Base-by-base conservation (phyloP, 495 filamentous ascomycete species). In the Trypethelium eluteriae region DNA sequence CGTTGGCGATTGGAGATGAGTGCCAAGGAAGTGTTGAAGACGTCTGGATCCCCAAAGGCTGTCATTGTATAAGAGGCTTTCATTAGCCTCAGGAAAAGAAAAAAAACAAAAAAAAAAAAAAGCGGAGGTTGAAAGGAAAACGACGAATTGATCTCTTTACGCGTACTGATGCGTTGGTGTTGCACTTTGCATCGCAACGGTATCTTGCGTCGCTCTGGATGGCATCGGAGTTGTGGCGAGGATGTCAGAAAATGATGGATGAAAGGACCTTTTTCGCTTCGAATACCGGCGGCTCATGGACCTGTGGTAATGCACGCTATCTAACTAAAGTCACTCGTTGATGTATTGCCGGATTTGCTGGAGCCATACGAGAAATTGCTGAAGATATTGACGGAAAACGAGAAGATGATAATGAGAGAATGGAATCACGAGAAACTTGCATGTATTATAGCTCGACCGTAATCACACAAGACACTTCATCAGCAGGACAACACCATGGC, bases 1-100 rank as follows among this genome's bases (percentile, higher is more conserved):
- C 5, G 11, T 11, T 36, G 18, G 25, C 18, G 53, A 18, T 59
- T 59, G 53, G 53, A 59, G 53, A 59, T 34, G 53, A 59, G 53
- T 32, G 53, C 53, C 34, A 59, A 7, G 53, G 53, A 59, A 59
- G 53, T 59, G 53, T 59, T 59, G 53, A 59, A 59, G 53, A 59
- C 53, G 53, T 59, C 32, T n/a, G 53, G 53, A 36, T 59, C 53
- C 53, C 32, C 53, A 18, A 36, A 59, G 18, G 53, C 36, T 18
- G 18, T 59, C 7, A 18, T 59, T 59, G 53, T 18, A 35, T 59
- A 59, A 2, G 32, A 10, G 32, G 32, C 32, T 14, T 7, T 35
- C 6, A 59, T 59, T 34, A 7, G 53, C 36, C 53, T 59, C 11
- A 36, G 18, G 36, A 59, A 36, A 18, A 36, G 18, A 53, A 53